These are phyloP conservation scores for Starmera stellimalicola DNA, from an alignment of 1,139 yeast genomes.

Conservation along the genomic window DNA sequence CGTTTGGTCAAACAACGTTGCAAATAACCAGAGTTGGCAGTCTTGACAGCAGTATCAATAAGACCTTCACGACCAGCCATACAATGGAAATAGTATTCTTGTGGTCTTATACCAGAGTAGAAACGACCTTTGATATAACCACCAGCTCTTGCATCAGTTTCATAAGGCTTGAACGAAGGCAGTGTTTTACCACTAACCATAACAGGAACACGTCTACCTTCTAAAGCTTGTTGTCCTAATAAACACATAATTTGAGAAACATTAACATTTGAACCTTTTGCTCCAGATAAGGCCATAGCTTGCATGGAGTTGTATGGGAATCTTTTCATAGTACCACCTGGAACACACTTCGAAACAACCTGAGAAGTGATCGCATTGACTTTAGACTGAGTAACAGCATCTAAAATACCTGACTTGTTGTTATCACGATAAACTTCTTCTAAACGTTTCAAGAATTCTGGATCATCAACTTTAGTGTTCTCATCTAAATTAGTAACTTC, in stretches of 20 bases:
- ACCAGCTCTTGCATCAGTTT: constrained; percentile 97
- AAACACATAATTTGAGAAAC: constrained; percentile 99
- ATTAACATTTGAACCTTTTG: constrained; percentile 97
- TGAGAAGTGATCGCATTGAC: constrained; percentile 87
- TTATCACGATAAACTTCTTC: constrained; percentile 95
- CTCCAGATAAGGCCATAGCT: constrained; percentile 98
- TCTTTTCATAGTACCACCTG: constrained; percentile 89
- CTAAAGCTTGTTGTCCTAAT: constrained; percentile 97
- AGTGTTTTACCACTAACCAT: constrained; percentile 98
- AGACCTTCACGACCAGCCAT: constrained; percentile 99
- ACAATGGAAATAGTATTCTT: constrained; percentile 98
- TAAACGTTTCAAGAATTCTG: constrained; percentile 78
- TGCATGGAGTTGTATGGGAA: constrained; percentile 98
- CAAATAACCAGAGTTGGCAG: constrained; percentile 96
- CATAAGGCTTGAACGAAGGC: constrained; percentile 94
- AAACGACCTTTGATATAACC: constrained; percentile 96
- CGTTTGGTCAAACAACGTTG: constrained; percentile 98
- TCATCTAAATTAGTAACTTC: constrained; percentile 82
- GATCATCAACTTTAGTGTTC: constrained; percentile 45
- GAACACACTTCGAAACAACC: constrained; percentile 91
- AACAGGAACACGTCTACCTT: constrained; percentile 98
- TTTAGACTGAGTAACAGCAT: constrained; percentile 92
- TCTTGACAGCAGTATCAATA: constrained; percentile 98
- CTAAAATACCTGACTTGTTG: constrained; percentile 83
- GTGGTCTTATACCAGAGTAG: constrained; percentile 98